These are phyloP conservation scores for Phytophthora vignae DNA, from an alignment of 352 stramenopile species.

Conservation along the genomic window DNA sequence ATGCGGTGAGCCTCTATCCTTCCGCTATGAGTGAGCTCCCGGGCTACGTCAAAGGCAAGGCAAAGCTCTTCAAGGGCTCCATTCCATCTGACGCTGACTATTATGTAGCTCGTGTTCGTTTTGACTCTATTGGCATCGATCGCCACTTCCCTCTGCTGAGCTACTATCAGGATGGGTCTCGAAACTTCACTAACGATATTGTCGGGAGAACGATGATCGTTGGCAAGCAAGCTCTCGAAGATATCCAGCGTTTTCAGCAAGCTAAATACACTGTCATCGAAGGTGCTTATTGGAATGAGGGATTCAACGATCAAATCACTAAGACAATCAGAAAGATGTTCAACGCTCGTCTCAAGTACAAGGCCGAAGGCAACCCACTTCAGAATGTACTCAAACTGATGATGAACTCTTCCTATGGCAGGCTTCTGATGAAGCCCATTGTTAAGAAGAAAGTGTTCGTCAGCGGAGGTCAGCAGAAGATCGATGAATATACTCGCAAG, in stretches of 20 bases:
- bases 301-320: constrained; percentile 9
- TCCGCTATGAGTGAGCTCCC: constrained; percentile 4
- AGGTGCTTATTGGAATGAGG: constrained; percentile 15
- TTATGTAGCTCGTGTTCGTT: constrained; percentile 1
- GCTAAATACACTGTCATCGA: constrained; percentile 2
- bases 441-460: constrained; percentile 15
- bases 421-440: constrained; percentile 12
- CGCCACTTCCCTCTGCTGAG: constrained; percentile 8
- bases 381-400: constrained; percentile 19
- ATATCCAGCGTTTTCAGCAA: too few relatives aligned
- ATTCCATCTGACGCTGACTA: constrained; percentile 14
- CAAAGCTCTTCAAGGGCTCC: not conserved
- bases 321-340: constrained; percentile 2
- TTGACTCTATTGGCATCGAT: constrained; percentile 8
- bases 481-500: constrained; percentile 16
- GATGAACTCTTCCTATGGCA: constrained; percentile 13
- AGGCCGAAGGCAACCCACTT: constrained; percentile 5
- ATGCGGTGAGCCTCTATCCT: constrained; percentile 13
- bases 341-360: constrained; percentile 1
- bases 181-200: not conserved
- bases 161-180: not conserved
- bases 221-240: not conserved
- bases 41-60: not conserved
- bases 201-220: not conserved
- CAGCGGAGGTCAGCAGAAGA: not conserved